Base-by-base conservation (phyloP, 2,329 filamentous ascomycete genomes). In the Alternaria burnsii region DNA sequence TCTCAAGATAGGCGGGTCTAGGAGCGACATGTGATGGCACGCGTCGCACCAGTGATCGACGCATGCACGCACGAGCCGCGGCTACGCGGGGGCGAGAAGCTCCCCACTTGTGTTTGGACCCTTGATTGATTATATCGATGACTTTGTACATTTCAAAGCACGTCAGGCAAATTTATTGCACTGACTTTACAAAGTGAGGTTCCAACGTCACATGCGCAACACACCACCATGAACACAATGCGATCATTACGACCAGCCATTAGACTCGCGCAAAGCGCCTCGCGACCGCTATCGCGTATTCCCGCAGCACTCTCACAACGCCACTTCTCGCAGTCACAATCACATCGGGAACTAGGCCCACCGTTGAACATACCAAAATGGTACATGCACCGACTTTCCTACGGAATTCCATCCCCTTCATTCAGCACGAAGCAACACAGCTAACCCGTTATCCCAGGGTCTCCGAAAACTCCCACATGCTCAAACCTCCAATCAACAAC, bases 401-500 rank as follows among this genome's bases (percentile, higher is more conserved):
- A 9, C 2, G 5, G 14, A 12, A 8, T 14, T 1, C 9, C 8
- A 14, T 2, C 16, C 46, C 8, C 7, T 30, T 38, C 20, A 4
- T 40, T 2, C n/a, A 10, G n/a, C 3, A 9, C 3, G n/a, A 11
- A 55, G n/a, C 38, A 28, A 11, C 4, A 6, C 28, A n/a, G 41
- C 48, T 62, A 51, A 61, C 50, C 26, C 18, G 14, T 1, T 11
- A 14, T 8, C 7, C 4, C 60, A 97, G 94, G 94, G 89, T 99
- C 41, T 86, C 92, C 73, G 88, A 94, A 77, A 98, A 98, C 80
- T 90, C 91, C 0, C 94, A 98, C 77, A 89, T 98, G 63, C 88
- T 97, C 59, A 88, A 97, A 78, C 95, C 95, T 0, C 95, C 95
- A 1, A 89, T 98, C 75, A 97, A 97, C 83, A 98, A 98, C 83